Conservation (phyloP, 2,329 filamentous ascomycete species). For the Xylariaceae sp. region DNA sequence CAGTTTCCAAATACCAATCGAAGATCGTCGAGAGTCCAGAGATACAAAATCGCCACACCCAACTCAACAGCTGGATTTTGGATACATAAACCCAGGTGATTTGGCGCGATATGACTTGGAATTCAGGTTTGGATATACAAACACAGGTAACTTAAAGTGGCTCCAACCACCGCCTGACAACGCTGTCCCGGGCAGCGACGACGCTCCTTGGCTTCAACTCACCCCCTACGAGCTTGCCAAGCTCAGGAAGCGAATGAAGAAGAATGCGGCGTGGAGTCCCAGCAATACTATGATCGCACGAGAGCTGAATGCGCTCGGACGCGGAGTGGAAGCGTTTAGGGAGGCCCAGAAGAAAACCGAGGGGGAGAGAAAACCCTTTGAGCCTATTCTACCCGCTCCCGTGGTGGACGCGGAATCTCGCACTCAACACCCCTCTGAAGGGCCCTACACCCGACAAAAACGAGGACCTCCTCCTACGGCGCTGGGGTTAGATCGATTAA, state of each 20-base stretch:
- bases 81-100: too few relatives aligned
- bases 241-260: slow-evolving; percentile 86
- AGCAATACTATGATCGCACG: slow-evolving; percentile 86
- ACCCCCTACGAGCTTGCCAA: slow-evolving; percentile 70
- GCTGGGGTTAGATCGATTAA: too few relatives aligned
- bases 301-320: slow-evolving; percentile 73
- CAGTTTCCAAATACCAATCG: too few relatives aligned
- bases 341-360: slow-evolving; percentile 69
- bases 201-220: slow-evolving; percentile 70
- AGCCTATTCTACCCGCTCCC: slow-evolving; percentile 49
- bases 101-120: too few relatives aligned
- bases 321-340: slow-evolving; percentile 67
- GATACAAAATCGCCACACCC: too few relatives aligned
- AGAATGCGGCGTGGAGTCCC: slow-evolving; percentile 84
- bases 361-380: slow-evolving; percentile 67
- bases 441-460: too few relatives aligned
- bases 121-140: too few relatives aligned
- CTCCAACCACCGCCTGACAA: slow-evolving; percentile 66
- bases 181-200: slow-evolving; percentile 61
- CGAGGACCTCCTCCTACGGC: too few relatives aligned
- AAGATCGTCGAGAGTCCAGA: too few relatives aligned
- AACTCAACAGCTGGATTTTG: too few relatives aligned
- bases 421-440: slow-evolving; percentile 60
- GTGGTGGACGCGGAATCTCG: slow-evolving; percentile 58
- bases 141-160: too few relatives aligned